Conservation (phyloP, 495 filamentous ascomycete genomes). For the Penicillium goetzii region DNA sequence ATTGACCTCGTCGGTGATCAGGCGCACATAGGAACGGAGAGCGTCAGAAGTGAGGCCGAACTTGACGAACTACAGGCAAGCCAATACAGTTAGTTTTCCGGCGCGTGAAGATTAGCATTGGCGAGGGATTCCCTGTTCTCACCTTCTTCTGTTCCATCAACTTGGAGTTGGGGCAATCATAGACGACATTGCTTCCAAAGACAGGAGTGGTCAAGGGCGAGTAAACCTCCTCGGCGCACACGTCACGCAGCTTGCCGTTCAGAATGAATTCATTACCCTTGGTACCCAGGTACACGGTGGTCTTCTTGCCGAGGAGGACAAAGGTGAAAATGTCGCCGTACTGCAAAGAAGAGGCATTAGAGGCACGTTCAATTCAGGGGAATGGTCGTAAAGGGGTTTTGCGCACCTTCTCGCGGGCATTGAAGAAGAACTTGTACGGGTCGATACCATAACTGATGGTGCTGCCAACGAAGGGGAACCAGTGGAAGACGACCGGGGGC, state of each 20-base stretch:
- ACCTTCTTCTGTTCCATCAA: conserved; percentile 74
- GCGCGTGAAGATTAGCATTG: not conserved
- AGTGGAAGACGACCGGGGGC: conserved; percentile 68
- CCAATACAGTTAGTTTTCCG: conserved; percentile 9
- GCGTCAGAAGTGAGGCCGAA: conserved; percentile 65
- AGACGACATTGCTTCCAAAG: conserved; percentile 66
- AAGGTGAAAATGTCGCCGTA: conserved; percentile 71
- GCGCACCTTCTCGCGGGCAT: conserved; percentile 56
- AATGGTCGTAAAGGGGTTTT: not conserved
- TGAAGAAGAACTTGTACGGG: conserved; percentile 64
- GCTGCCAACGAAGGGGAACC: conserved; percentile 64
- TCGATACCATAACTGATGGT: conserved; percentile 69
- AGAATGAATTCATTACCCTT: conserved; percentile 67
- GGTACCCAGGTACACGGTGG: conserved; percentile 63
- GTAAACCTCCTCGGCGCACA: conserved; percentile 69
- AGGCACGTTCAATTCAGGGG: conserved; percentile 2
- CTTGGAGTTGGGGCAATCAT: conserved; percentile 67
- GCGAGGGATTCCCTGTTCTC: conserved; percentile 1
- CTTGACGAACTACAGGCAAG: conserved; percentile 60
- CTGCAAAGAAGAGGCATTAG: conserved; percentile 35
- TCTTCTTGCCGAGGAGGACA: conserved; percentile 64
- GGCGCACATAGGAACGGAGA: conserved; percentile 62
- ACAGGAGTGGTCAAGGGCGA: conserved; percentile 63
- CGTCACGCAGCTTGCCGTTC: conserved; percentile 63
- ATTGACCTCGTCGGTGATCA: conserved; percentile 58